Evolutionary conservation across 768 basidiomycete species (phyloP).

Genomic region (Boletus subparvulus): DNA sequence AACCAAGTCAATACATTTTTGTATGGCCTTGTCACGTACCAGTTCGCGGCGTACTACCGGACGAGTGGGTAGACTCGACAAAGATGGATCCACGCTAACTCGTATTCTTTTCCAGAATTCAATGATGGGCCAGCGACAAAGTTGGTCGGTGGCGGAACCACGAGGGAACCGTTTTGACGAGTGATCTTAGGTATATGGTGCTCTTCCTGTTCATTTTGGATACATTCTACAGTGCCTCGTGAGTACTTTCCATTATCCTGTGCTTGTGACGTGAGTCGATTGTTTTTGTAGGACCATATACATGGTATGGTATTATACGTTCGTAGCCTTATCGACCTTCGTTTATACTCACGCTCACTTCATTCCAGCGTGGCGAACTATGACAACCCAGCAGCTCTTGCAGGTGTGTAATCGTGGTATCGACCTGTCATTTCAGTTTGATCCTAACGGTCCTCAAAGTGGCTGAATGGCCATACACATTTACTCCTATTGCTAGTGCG

Average conservation of each 20-base stretch:
- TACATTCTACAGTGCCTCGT: conserved; percentile 1
- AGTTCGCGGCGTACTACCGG: too few relatives aligned
- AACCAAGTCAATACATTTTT: too few relatives aligned
- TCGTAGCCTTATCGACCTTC: neutral
- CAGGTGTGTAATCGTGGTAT: neutral
- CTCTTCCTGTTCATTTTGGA: too few relatives aligned
- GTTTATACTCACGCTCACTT: neutral
- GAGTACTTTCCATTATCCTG: neutral
- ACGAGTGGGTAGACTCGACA: too few relatives aligned
- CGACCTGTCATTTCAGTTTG: neutral
- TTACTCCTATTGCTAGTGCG: conserved; percentile 48
- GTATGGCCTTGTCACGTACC: too few relatives aligned
- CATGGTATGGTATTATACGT: conserved; percentile 22
- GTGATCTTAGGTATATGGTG: too few relatives aligned
- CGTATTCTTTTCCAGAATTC: too few relatives aligned
- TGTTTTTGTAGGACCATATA: conserved; percentile 4
- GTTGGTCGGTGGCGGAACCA: too few relatives aligned
- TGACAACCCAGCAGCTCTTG: conserved; percentile 10
- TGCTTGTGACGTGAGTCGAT: too few relatives aligned
- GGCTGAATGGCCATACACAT: conserved; percentile 42
- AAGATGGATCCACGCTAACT: too few relatives aligned
- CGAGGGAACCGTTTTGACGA: too few relatives aligned
- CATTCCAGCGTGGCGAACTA: conserved; percentile 12
- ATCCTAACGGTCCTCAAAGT: conserved; percentile 22
- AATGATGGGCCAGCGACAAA: too few relatives aligned